Evolutionary conservation across 176 grass and related monocot species (phyloP).

Genomic region (Phoenix roebelenii): DNA sequence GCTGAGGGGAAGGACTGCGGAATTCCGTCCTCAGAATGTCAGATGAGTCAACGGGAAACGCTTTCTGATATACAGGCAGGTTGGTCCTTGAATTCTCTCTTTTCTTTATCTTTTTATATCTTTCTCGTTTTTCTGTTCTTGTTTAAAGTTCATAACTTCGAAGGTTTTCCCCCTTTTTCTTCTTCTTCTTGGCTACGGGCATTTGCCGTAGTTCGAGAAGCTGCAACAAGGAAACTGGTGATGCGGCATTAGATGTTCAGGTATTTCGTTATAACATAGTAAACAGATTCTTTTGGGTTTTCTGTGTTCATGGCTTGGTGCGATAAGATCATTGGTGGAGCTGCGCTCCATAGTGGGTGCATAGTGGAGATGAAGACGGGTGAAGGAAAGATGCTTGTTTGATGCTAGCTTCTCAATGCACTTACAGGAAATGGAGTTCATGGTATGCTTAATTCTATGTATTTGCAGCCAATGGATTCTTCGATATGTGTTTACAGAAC

Average conservation of each 20-base stretch:
- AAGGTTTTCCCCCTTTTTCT: not conserved
- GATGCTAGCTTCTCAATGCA: slow-evolving; percentile 69
- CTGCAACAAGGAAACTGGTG: slow-evolving; percentile 60
- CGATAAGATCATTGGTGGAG: slow-evolving; percentile 79
- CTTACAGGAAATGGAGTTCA: slow-evolving; percentile 83
- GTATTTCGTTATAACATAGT: slow-evolving; percentile 7
- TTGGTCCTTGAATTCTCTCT: slow-evolving; percentile 12
- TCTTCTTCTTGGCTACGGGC: slow-evolving; percentile 23
- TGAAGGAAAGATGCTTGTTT: slow-evolving; percentile 85
- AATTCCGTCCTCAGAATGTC: slow-evolving; percentile 43
- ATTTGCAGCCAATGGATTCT: not conserved
- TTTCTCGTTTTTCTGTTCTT: not conserved
- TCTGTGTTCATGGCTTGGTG: not conserved
- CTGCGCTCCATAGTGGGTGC: slow-evolving; percentile 85
- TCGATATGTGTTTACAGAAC: not conserved
- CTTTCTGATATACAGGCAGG: slow-evolving; percentile 75
- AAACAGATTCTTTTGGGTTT: too few species aligned
- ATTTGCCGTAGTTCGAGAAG: slow-evolving; percentile 80
- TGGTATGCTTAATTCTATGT: slow-evolving; percentile 32
- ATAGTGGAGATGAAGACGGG: slow-evolving; percentile 97
- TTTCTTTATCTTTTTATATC: not conserved
- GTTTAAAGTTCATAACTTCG: not conserved
- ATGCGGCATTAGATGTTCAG: slow-evolving; percentile 96
- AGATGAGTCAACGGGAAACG: slow-evolving; percentile 53
- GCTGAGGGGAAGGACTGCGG: slow-evolving; percentile 61